phyloP scores from a whole-genome alignment of 1,284 basidiomycete species.

The Testicularia cyperi region DNA sequence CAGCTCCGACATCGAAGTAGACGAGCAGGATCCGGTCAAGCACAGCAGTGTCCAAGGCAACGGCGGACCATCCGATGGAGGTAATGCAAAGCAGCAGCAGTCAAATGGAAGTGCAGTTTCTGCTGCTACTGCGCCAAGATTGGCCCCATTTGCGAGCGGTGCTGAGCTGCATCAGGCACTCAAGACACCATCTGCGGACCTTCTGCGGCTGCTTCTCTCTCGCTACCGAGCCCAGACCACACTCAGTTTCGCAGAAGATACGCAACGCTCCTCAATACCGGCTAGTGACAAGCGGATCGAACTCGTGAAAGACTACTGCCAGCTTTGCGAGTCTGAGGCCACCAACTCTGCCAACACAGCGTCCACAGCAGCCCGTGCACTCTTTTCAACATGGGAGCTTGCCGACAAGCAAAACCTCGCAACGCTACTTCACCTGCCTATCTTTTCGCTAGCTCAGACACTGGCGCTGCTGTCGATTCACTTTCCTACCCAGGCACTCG shows the following conservation, averaged over 20 bases:
- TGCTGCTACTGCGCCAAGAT: no score
- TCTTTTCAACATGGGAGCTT: conserved; percentile 36
- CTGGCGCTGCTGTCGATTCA: conserved; percentile 49
- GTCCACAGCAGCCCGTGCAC: conserved; percentile 14
- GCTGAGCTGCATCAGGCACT: conserved; percentile 22
- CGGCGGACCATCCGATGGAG: no score
- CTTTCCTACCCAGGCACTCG: conserved; percentile 48
- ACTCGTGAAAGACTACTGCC: conserved; percentile 30
- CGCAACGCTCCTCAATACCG: conserved; percentile 22
- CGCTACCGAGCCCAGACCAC: conserved; percentile 25
- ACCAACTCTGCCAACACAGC: conserved; percentile 11
- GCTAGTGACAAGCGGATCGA: conserved; percentile 30
- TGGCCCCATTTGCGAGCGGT: conserved; percentile 13
- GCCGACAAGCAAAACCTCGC: conserved; percentile 31
- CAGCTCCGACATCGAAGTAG: no score
- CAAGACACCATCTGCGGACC: conserved; percentile 32
- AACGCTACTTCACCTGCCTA: conserved; percentile 38
- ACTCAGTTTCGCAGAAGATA: conserved; percentile 29
- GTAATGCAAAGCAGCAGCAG: no score
- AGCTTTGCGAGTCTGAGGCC: conserved; percentile 29
- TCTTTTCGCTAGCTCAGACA: conserved; percentile 49
- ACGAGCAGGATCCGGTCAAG: no score
- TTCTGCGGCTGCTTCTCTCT: conserved; percentile 22
- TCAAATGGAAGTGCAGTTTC: no score
- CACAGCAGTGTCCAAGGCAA: no score